Percentiles rank a stretch among this genome's conserved stretches.
These are phyloP conservation scores for Atkinsonella hypoxylon DNA, from an alignment of 2,329 filamentous ascomycete genomes.

Conservation along the genomic window DNA sequence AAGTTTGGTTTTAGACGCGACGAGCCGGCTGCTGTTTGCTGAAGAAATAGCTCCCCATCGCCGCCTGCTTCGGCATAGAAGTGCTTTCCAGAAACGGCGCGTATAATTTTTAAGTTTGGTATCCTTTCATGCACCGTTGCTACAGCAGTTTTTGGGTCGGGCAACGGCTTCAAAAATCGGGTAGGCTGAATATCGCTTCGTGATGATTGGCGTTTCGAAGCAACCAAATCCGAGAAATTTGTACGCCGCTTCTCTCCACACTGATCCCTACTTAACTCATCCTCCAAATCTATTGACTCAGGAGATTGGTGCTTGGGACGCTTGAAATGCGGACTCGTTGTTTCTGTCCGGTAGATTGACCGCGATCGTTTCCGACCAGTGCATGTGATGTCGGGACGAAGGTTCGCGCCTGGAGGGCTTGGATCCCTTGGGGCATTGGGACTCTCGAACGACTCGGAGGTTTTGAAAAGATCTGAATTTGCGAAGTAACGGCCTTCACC, in stretches of 20 bases:
- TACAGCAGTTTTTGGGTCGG: neutral
- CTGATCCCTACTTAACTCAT: conserved; percentile 16
- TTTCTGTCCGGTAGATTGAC: neutral
- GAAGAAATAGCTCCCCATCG: conserved; percentile 1
- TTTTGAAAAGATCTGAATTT: neutral
- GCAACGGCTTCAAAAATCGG: conserved; percentile 5
- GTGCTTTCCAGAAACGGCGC: conserved; percentile 15
- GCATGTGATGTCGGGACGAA: conserved; percentile 14
- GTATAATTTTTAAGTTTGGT: conserved; percentile 7
- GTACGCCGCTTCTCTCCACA: conserved; percentile 9
- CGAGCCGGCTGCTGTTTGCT: neutral
- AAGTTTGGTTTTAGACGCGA: neutral
- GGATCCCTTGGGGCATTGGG: conserved; percentile 1
- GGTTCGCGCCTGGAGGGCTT: conserved; percentile 10
- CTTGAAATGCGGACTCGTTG: conserved; percentile 10
- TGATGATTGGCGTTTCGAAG: neutral
- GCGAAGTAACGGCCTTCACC: neutral
- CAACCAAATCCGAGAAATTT: conserved; percentile 7
- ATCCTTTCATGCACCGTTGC: neutral
- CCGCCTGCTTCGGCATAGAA: conserved; percentile 3
- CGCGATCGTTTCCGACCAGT: conserved; percentile 4
- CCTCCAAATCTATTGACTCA: conserved; percentile 16
- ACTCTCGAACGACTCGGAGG: neutral
- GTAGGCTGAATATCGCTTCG: conserved; percentile 19
- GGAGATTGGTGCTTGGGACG: conserved; percentile 3